Percentiles rank a stretch among this genome's conserved stretches.
These are phyloP conservation scores for Echinosophora koreensis DNA, from an alignment of 306 rosid genomes.

Conservation along the genomic window DNA sequence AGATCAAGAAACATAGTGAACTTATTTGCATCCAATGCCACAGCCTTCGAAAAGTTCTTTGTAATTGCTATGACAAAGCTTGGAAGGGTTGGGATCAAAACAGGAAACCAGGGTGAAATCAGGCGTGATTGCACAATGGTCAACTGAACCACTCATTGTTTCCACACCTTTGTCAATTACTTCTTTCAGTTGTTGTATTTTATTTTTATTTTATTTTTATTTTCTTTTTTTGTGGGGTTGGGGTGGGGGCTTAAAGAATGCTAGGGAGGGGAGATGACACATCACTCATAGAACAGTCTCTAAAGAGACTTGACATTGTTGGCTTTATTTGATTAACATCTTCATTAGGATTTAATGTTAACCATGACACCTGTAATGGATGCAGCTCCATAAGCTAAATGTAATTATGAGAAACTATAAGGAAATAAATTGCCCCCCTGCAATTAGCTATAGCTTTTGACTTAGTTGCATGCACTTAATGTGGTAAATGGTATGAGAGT, in stretches of 20 bases:
- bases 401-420: not conserved
- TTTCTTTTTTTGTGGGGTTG: too few species aligned
- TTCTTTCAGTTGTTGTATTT: not conserved
- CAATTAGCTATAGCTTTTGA: not conserved
- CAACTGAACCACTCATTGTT: constrained; percentile 49
- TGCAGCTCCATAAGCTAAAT: not conserved
- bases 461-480: not conserved
- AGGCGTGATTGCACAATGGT: constrained; percentile 63
- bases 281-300: too few species aligned
- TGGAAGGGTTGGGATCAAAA: constrained; percentile 72
- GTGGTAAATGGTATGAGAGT: too few species aligned
- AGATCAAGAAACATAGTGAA: constrained; percentile 70
- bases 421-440: not conserved
- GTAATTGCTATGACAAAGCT: constrained; percentile 78
- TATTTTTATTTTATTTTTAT: too few species aligned
- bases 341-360: not conserved
- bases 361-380: not conserved
- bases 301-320: not conserved
- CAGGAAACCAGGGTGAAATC: constrained; percentile 69
- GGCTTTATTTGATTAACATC: not conserved
- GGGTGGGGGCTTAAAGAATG: too few species aligned
- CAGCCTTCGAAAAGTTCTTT: constrained; percentile 71
- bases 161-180: not conserved
- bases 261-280: not conserved
- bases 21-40: constrained; percentile 67